Evolutionary conservation across 129 eudicot species (phyloP).

Genomic region (Lactuca sativa): DNA sequence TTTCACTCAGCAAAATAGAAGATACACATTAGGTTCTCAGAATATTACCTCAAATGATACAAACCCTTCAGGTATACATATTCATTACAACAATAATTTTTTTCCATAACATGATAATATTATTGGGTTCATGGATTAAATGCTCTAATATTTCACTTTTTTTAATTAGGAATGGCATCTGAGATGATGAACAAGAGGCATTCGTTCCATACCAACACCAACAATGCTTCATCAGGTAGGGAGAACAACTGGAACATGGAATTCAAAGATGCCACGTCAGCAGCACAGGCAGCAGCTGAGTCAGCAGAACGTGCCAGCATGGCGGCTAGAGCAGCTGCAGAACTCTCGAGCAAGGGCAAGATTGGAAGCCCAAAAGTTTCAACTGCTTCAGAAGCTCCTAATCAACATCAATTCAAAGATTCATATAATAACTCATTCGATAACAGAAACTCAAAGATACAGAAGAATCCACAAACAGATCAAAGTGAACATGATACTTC

Average conservation of each 20-base stretch:
- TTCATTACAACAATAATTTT: background rate
- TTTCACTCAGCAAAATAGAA: constrained; percentile 38
- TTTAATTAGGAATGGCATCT: constrained; percentile 33
- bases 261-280: constrained; percentile 91
- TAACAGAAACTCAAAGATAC: constrained; percentile 34
- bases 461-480: constrained; percentile 32
- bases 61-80: constrained; percentile 54
- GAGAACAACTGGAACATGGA: constrained; percentile 61
- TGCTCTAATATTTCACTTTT: constrained; percentile 2
- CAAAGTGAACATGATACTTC: constrained; percentile 13
- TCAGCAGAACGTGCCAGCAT: constrained; percentile 90
- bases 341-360: constrained; percentile 54
- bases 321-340: constrained; percentile 96
- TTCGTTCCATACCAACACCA: constrained; percentile 29
- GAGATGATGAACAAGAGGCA: constrained; percentile 39
- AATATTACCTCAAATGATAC: constrained; percentile 30
- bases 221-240: constrained; percentile 17
- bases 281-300: constrained; percentile 97
- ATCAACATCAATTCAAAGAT: constrained; percentile 30
- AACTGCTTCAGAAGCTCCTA: constrained; percentile 17
- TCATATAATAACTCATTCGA: constrained; percentile 33
- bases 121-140: background rate
- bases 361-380: constrained; percentile 21
- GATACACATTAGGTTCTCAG: constrained; percentile 45
- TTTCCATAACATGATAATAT: background rate